Evolutionary conservation across 805 yeast species (phyloP).

Genomic region (Starmerella bombicola): DNA sequence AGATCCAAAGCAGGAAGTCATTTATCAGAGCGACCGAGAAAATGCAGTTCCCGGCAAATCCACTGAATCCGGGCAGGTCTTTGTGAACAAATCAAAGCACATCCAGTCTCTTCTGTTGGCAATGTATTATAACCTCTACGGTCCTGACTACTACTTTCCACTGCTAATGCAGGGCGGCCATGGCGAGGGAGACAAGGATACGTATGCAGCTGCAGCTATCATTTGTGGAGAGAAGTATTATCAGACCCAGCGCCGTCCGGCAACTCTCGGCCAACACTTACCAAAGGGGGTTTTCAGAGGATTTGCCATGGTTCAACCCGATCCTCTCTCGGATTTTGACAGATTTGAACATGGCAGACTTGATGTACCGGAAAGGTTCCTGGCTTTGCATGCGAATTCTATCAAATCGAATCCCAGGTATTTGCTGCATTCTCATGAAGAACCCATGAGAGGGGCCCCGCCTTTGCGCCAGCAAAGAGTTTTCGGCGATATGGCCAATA

Average conservation of each 20-base stretch:
- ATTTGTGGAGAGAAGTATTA: slow-evolving; percentile 49
- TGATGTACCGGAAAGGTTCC: slow-evolving; percentile 6
- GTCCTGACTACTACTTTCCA: slow-evolving; percentile 48
- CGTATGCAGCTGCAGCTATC: slow-evolving; percentile 59
- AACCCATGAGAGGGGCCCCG: slow-evolving; percentile 16
- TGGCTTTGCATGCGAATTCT: slow-evolving; percentile 20
- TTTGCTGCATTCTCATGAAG: slow-evolving; percentile 13
- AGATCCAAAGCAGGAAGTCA: slow-evolving; percentile 27
- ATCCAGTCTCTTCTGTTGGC: slow-evolving; percentile 46
- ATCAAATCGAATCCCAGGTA: slow-evolving; percentile 20
- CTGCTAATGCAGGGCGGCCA: slow-evolving; percentile 48
- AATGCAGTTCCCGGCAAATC: slow-evolving; percentile 60
- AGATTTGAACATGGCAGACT: slow-evolving; percentile 5
- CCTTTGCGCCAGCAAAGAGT: slow-evolving; percentile 13
- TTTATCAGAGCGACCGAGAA: slow-evolving; percentile 42
- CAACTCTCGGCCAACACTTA: slow-evolving; percentile 29
- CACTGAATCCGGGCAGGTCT: slow-evolving; percentile 56
- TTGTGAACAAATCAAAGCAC: slow-evolving; percentile 47
- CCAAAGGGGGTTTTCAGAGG: slow-evolving; percentile 15
- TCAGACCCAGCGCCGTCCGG: slow-evolving; percentile 34
- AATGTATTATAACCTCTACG: slow-evolving; percentile 52
- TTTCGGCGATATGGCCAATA: slow-evolving; percentile 16
- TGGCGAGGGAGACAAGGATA: slow-evolving; percentile 79
- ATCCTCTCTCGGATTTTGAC: slow-evolving; percentile 49
- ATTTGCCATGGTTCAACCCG: slow-evolving; percentile 53